These are phyloP conservation scores for Podospora sp. DNA, from an alignment of 495 filamentous ascomycete species.

Conservation along the genomic window DNA sequence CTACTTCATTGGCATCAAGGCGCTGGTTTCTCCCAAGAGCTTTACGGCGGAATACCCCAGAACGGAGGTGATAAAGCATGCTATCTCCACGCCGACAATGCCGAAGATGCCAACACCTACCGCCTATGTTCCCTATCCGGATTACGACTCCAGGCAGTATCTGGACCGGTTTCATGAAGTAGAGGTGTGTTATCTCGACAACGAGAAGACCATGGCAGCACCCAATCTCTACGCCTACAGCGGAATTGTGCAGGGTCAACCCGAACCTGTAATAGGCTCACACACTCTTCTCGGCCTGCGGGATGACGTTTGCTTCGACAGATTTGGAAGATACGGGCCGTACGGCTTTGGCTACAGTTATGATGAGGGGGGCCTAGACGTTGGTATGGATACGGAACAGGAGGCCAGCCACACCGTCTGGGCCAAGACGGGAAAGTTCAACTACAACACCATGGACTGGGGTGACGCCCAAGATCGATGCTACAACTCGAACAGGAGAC, in stretches of 20 bases:
- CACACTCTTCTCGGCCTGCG: constrained; percentile 75
- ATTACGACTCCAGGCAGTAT: constrained; percentile 64
- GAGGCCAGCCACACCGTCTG: constrained; percentile 73
- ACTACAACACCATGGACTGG: constrained; percentile 76
- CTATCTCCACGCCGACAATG: constrained; percentile 34
- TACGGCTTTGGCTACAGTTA: constrained; percentile 85
- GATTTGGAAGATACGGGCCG: constrained; percentile 85
- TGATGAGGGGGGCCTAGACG: constrained; percentile 73
- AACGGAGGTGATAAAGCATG: constrained; percentile 35
- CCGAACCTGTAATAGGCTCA: constrained; percentile 79
- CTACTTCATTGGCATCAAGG: constrained; percentile 78
- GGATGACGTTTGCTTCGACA: constrained; percentile 90
- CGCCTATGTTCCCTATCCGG: constrained; percentile 68
- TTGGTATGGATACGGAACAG: constrained; percentile 75
- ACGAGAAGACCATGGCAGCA: constrained; percentile 58
- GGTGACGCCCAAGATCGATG: constrained; percentile 74
- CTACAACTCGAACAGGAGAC: constrained; percentile 64
- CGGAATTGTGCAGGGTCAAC: constrained; percentile 76
- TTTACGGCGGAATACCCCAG: constrained; percentile 77
- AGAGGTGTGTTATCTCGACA: constrained; percentile 75
- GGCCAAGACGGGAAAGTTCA: constrained; percentile 66
- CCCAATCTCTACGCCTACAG: constrained; percentile 69
- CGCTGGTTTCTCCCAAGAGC: constrained; percentile 62
- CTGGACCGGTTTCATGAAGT: constrained; percentile 62
- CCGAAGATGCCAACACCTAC: constrained; percentile 54